These are phyloP conservation scores for Fusarium pininemorale DNA, from an alignment of 2,329 filamentous ascomycete species.

Conservation along the genomic window DNA sequence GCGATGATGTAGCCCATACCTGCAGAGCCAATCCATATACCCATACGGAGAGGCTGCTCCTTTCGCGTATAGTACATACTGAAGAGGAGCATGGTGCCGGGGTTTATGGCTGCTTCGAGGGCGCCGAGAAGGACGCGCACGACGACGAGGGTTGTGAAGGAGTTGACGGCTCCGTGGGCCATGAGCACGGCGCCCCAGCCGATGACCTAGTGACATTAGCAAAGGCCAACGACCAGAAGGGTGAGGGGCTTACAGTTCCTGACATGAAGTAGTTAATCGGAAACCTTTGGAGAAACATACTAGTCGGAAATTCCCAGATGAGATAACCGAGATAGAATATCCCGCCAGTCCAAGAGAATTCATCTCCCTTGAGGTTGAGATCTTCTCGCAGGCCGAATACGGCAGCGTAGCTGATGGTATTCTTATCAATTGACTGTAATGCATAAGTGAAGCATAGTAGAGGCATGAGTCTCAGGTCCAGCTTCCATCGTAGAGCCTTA, in stretches of 20 bases:
- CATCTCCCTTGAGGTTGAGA: background rate
- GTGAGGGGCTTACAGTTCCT: background rate
- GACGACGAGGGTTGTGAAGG: background rate
- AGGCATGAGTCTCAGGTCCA: slow-evolving; percentile 1
- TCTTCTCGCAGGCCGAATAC: slow-evolving; percentile 1
- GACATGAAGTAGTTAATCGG: slow-evolving; percentile 13
- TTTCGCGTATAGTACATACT: slow-evolving; percentile 34
- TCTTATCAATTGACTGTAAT: slow-evolving; percentile 2
- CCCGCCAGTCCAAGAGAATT: slow-evolving; percentile 1
- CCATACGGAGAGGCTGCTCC: slow-evolving; percentile 30
- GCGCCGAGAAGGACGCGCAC: background rate
- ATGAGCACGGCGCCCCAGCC: background rate
- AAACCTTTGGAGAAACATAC: background rate
- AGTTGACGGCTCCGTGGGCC: slow-evolving; percentile 1
- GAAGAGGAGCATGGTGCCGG: slow-evolving; percentile 27
- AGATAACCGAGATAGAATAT: slow-evolving; percentile 6
- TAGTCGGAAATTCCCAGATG: slow-evolving; percentile 1
- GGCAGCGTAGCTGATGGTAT: slow-evolving; percentile 4
- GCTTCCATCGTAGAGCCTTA: background rate
- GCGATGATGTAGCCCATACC: slow-evolving; percentile 32
- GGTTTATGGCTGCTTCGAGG: slow-evolving; percentile 1
- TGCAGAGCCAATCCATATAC: slow-evolving; percentile 33
- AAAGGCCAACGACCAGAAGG: rapidly evolving
- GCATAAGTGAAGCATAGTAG: background rate
- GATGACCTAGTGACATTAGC: background rate